Percentiles rank a stretch among this genome's conserved stretches.
Conservation (phyloP, 192 early-diverging fungal species). For the Coemansia sp. region DNA sequence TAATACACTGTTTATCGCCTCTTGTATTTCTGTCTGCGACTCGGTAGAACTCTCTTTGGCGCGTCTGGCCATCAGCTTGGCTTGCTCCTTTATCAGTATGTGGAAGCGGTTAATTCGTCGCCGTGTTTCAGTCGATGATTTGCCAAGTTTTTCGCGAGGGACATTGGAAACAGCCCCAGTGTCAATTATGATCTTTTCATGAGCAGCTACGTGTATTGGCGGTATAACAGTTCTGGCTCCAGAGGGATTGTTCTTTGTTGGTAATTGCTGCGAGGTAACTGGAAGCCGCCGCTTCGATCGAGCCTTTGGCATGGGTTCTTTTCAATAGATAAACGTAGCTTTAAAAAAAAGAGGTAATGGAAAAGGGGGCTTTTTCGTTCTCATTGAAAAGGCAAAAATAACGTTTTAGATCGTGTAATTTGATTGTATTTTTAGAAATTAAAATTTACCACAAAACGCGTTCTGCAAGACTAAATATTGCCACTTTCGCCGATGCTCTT, state of each 20-base stretch:
- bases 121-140: constrained; percentile 63
- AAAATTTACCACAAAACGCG: too few relatives aligned
- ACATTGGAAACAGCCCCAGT: neutral
- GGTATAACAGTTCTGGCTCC: constrained; percentile 11
- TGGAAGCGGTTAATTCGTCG: constrained; percentile 77
- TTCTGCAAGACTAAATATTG: too few relatives aligned
- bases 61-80: constrained; percentile 40
- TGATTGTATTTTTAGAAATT: too few relatives aligned
- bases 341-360: too few relatives aligned
- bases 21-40: constrained; percentile 58
- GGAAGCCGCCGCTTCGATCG: constrained; percentile 25
- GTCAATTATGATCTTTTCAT: constrained; percentile 27
- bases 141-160: constrained; percentile 49
- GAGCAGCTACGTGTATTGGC: constrained; percentile 39
- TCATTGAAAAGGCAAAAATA: neutral
- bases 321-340: neutral
- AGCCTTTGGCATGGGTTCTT: constrained; percentile 26
- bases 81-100: constrained; percentile 75
- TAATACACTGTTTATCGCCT: constrained; percentile 15
- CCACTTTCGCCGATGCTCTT: too few relatives aligned
- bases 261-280: constrained; percentile 12
- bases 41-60: constrained; percentile 32
- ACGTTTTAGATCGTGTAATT: too few relatives aligned
- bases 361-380: too few relatives aligned
- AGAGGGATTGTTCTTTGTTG: neutral